Base-by-base conservation (phyloP, 768 basidiomycete species). In the Scleroderma bovista region DNA sequence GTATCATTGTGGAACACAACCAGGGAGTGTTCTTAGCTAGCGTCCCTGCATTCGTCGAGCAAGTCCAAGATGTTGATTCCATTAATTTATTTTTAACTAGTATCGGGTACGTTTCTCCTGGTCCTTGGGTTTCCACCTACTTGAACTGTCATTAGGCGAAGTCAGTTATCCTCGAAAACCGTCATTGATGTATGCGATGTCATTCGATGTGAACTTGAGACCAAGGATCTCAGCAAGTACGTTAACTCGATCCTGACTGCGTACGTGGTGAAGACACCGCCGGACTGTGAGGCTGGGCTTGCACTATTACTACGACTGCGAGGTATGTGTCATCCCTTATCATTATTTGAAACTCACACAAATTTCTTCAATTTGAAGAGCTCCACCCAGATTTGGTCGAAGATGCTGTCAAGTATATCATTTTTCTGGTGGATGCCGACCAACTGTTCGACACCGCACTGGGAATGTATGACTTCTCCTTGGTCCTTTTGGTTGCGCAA, bases 381-480 rank as follows among this genome's bases (percentile, higher is more conserved):
- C 69, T 74, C 9, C 77, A 90, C 54, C 81, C 88, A 0, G 75
- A 81, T 23, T 67, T 93, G 2, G 90, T 96, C 13, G 94, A 99
- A 62, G 94, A 97, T 51, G 96, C 96, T 6, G 88, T 98, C 60
- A 97, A 94, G 63, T 99, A 98, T 62, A 86, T 98, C 64, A 97
- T 98, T 65, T 99, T 98, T 76, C 79, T 99, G 29, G 91, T 93
- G 17, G 92, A 98, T 57, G 93, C 93, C 0, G 83, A 98, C 59
- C 75, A 76, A 40, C 76, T 99, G 4, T 98, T 95, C 69, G 84
- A 98, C 64, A 88, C 89, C 11, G 96, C 96, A 1, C 77, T 99
- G 29, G 96, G 96, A 17, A 98, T 98, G 93, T 99, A 99, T 62
- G 93, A 99, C 68, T 98, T 98, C 71, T 84, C 89, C 24, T 73